These are phyloP conservation scores for Cutaneotrichosporon cutaneum DNA, from an alignment of 1,284 basidiomycete genomes.

Conservation along the genomic window DNA sequence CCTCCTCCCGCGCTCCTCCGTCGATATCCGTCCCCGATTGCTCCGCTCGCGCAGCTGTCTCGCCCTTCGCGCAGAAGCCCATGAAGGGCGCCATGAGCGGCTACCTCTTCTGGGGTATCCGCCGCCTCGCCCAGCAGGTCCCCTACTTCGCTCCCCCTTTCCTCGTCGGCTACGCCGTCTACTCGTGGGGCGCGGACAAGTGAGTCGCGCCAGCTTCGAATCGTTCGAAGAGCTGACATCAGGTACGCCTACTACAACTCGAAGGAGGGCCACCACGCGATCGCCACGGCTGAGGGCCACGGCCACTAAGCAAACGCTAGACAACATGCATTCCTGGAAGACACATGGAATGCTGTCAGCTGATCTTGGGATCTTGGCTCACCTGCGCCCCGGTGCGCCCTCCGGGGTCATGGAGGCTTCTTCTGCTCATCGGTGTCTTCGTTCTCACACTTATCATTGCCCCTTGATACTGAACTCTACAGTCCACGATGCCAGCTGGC, in stretches of 20 bases:
- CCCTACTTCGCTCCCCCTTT: constrained; percentile 80
- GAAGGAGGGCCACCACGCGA: constrained; percentile 51
- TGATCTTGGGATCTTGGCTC: background rate
- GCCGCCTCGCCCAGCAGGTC: constrained; percentile 69
- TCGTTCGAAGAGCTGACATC: constrained; percentile 18
- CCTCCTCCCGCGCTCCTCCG: background rate
- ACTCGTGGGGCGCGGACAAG: constrained; percentile 75
- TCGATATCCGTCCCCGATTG: background rate
- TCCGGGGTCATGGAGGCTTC: background rate
- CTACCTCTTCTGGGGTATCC: constrained; percentile 85
- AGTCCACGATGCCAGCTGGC: too few relatives aligned
- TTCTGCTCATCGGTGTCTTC: background rate
- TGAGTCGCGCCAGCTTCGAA: constrained; percentile 20
- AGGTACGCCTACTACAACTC: constrained; percentile 52
- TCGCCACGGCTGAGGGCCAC: constrained; percentile 34
- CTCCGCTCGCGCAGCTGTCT: constrained; percentile 62
- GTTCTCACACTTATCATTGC: background rate
- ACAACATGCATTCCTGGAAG: constrained; percentile 14
- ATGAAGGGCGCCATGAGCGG: constrained; percentile 67
- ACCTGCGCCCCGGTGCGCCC: background rate
- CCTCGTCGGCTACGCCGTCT: constrained; percentile 71
- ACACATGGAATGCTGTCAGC: background rate
- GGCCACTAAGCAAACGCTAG: constrained; percentile 30
- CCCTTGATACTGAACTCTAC: background rate
- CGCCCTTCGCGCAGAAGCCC: constrained; percentile 74